phyloP scores from a whole-genome alignment of 2,329 filamentous ascomycete species.

The Alternaria rosae region DNA sequence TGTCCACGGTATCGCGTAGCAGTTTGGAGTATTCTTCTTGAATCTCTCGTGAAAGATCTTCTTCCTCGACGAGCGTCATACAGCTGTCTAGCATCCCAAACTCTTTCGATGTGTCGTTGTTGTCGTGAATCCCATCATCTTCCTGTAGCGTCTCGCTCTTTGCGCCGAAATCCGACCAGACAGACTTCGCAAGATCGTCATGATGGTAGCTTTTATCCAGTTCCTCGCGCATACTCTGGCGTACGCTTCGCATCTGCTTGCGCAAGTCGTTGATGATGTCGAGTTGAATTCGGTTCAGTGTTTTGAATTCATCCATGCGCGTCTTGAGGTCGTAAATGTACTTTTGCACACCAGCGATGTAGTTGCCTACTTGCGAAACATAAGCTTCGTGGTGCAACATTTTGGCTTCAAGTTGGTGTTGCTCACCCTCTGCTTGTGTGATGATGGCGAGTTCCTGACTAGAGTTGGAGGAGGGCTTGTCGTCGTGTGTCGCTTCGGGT shows the following conservation, averaged over 20 bases:
- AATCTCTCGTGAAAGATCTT: conserved; percentile 3
- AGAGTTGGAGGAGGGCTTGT: conserved; percentile 26
- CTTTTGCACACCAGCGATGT: conserved; percentile 37
- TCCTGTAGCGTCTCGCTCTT: background rate
- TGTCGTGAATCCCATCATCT: background rate
- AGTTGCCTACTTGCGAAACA: conserved; percentile 34
- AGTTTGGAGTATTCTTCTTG: conserved; percentile 8
- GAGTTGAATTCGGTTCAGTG: conserved; percentile 41
- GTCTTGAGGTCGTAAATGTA: conserved; percentile 35
- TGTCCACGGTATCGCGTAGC: conserved; percentile 10
- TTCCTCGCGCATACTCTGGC: conserved; percentile 21
- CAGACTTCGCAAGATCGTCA: background rate
- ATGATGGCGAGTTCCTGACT: conserved; percentile 13
- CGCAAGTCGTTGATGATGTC: conserved; percentile 43
- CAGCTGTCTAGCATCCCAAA: conserved; percentile 23
- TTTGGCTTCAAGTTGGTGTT: conserved; percentile 6
- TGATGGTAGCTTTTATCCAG: background rate
- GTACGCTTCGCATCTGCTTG: conserved; percentile 27
- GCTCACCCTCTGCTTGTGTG: conserved; percentile 2
- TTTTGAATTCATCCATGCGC: conserved; percentile 45
- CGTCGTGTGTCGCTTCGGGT: conserved; percentile 21
- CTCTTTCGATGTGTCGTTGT: background rate
- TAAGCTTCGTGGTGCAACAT: conserved; percentile 27
- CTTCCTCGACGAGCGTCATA: conserved; percentile 12
- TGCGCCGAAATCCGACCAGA: background rate